Evolutionary conservation across 1,139 yeast species (phyloP).

Genomic region (Yamadazyma dendronema): DNA sequence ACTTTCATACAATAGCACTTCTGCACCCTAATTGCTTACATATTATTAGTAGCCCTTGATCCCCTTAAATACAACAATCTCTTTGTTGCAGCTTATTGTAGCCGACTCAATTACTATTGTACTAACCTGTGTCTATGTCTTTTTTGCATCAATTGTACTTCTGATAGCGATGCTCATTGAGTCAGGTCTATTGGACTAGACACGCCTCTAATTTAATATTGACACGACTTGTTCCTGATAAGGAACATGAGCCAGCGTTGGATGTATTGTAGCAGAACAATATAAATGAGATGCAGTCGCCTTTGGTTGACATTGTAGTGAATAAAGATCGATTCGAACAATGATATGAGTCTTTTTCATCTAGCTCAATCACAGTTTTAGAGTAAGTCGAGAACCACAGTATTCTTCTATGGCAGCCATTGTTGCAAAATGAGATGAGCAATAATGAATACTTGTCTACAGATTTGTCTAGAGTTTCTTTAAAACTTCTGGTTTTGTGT

Average conservation of each 20-base stretch:
- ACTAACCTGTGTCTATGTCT: not conserved
- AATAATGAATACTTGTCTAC: no score
- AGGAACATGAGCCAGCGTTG: not conserved
- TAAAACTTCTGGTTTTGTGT: not conserved
- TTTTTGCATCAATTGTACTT: slow-evolving; percentile 1
- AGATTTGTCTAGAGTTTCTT: not conserved
- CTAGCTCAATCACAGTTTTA: no score
- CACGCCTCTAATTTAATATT: no score
- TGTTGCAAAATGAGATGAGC: no score
- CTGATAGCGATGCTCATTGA: not conserved
- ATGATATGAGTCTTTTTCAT: not conserved
- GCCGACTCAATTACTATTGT: not conserved
- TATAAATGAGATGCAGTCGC: not conserved
- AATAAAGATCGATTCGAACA: not conserved
- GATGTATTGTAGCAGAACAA: not conserved
- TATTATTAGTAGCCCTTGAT: not conserved
- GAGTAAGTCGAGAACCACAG: no score
- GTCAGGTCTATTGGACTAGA: not conserved
- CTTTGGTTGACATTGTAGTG: not conserved
- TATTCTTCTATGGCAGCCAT: no score
- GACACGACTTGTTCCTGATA: not conserved
- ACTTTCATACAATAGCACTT: not conserved
- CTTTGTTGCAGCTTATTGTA: not conserved
- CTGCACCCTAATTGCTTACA: not conserved
- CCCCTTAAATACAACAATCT: not conserved